Conservation (phyloP, 768 basidiomycete species). For the Kwoniella sp. region DNA sequence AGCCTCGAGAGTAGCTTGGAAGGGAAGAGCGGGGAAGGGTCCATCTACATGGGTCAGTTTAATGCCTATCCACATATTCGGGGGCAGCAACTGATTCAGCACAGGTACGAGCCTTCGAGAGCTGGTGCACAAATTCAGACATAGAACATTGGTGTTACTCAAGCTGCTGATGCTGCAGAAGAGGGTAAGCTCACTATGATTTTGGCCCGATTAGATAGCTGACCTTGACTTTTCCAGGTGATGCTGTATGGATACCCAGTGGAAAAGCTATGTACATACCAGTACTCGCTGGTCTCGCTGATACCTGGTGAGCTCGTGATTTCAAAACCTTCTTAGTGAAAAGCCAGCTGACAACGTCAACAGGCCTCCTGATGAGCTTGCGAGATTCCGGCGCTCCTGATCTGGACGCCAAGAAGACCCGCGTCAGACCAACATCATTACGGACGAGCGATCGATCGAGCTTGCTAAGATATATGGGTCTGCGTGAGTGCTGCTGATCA, state of each 20-base stretch:
- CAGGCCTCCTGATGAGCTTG: conserved; percentile 82
- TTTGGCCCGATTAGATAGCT: background rate
- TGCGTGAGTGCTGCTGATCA: conserved; percentile 63
- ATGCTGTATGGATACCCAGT: conserved; percentile 98
- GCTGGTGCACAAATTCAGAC: conserved; percentile 88
- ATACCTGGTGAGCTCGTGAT: conserved; percentile 69
- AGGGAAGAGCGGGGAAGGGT: conserved; percentile 83
- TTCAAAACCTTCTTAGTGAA: background rate
- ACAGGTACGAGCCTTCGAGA: conserved; percentile 71
- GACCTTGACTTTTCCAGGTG: conserved; percentile 61
- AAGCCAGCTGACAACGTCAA: conserved; percentile 10
- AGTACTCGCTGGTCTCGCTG: conserved; percentile 93
- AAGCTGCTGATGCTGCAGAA: conserved; percentile 94
- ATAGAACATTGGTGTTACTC: conserved; percentile 86
- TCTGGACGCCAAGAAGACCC: conserved; percentile 64
- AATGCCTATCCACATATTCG: background rate
- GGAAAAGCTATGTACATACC: conserved; percentile 92
- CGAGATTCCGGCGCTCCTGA: conserved; percentile 90
- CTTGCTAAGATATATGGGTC: conserved; percentile 84
- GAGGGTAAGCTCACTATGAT: conserved; percentile 62
- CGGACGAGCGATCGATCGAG: conserved; percentile 86
- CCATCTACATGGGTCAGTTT: conserved; percentile 85
- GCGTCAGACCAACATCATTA: conserved; percentile 74
- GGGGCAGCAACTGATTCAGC: conserved; percentile 34
- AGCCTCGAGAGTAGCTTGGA: conserved; percentile 76